Conservation (phyloP, 257 asterid genomes). For the Solanum clarkiae region DNA sequence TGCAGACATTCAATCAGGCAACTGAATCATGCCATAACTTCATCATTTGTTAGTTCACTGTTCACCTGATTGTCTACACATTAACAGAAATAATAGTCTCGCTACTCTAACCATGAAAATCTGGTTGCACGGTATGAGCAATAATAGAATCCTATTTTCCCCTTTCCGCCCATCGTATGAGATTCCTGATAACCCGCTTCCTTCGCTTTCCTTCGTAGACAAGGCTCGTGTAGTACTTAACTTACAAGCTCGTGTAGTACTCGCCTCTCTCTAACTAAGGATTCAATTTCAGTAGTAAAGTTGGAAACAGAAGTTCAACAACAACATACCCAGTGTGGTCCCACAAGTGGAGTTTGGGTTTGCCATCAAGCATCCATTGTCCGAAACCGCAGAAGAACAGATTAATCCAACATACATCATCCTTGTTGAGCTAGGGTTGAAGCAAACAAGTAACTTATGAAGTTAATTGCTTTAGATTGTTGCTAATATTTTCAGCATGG, state of each 20-base stretch:
- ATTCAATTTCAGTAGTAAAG: not conserved
- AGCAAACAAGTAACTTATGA: slow-evolving; percentile 34
- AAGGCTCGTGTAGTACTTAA: no score
- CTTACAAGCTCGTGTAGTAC: no score
- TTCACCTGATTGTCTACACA: not conserved
- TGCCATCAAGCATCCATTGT: not conserved
- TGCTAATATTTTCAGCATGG: slow-evolving; percentile 8
- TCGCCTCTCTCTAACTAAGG: no score
- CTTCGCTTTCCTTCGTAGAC: no score
- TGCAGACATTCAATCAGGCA: not conserved
- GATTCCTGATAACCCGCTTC: no score
- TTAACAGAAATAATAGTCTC: not conserved
- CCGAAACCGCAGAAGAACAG: not conserved
- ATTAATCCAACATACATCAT: not conserved
- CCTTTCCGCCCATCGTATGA: no score
- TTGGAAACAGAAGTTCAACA: not conserved
- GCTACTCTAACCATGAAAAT: not conserved
- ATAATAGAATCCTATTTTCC: not conserved
- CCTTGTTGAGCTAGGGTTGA: slow-evolving; percentile 8
- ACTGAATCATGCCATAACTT: not conserved
- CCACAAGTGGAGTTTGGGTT: not conserved
- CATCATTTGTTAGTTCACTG: not conserved
- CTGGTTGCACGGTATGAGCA: not conserved
- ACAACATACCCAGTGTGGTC: not conserved
- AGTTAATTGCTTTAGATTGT: slow-evolving; percentile 15